phyloP scores from a whole-genome alignment of 2,329 filamentous ascomycete genomes.

The Xylariales sp. region DNA sequence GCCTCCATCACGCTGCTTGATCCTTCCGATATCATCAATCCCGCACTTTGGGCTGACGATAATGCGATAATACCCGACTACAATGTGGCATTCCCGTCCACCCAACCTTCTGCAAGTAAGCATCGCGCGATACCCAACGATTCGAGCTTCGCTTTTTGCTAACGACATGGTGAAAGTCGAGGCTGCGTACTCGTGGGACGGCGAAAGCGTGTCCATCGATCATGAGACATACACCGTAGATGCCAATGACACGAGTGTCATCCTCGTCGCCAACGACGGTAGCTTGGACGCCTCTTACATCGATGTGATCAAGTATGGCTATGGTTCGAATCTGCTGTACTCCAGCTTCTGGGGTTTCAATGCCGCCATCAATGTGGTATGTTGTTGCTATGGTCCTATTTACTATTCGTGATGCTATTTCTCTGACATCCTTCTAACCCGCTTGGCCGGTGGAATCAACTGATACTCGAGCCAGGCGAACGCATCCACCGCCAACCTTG shows the following conservation, averaged over 20 bases:
- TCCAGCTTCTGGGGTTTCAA: constrained; percentile 5
- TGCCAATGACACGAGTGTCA: constrained; percentile 5
- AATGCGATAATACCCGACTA: constrained; percentile 3
- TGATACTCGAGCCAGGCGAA: constrained; percentile 1
- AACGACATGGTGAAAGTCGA: not conserved
- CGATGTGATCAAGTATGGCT: constrained; percentile 3
- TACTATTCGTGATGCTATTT: not conserved
- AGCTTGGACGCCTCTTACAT: not conserved
- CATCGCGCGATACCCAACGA: not conserved
- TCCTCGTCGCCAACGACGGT: not conserved
- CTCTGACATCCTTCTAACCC: not conserved
- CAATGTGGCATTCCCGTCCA: not conserved
- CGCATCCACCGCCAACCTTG: constrained; percentile 1
- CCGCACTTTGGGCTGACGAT: constrained; percentile 3
- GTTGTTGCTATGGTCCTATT: not conserved
- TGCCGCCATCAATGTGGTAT: constrained; percentile 3
- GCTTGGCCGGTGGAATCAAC: not conserved
- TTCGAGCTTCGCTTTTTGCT: too few relatives aligned
- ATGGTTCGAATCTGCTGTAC: constrained; percentile 5
- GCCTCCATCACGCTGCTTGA: constrained; percentile 1
- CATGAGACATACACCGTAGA: constrained; percentile 1
- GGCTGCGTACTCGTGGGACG: not conserved
- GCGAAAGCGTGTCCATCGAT: not conserved
- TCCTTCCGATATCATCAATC: constrained; percentile 4
- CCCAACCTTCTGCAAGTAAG: constrained; percentile 2